Percentiles rank a stretch among this genome's conserved stretches.
Evolutionary conservation across 2,329 filamentous ascomycete genomes (phyloP).

Genomic region (Talaromyces verruculosus): DNA sequence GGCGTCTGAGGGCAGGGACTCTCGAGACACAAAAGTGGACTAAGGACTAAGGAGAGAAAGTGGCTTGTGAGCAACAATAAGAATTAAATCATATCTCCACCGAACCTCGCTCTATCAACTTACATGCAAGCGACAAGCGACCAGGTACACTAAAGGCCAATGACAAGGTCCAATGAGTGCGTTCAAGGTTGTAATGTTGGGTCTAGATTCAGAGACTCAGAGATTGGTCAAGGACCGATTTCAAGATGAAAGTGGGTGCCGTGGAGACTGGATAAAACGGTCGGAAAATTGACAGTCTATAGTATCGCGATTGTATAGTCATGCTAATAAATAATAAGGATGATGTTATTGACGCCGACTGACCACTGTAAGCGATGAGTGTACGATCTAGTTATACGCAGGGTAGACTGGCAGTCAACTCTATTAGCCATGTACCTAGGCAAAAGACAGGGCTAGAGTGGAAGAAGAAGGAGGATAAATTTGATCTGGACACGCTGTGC

Average conservation of each 20-base stretch:
- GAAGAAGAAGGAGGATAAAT: constrained; percentile 9
- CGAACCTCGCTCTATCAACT: background rate
- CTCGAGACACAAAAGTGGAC: background rate
- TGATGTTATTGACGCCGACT: background rate
- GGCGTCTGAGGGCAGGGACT: background rate
- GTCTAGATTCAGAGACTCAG: background rate
- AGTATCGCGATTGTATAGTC: background rate
- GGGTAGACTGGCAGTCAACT: background rate
- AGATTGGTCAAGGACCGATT: background rate
- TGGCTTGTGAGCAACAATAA: constrained; percentile 1
- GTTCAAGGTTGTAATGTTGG: background rate
- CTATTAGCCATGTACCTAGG: background rate
- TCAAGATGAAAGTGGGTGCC: constrained; percentile 2
- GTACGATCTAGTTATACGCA: background rate
- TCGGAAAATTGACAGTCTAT: background rate
- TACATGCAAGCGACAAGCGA: background rate
- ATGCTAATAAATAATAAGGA: background rate
- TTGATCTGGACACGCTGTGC: constrained; percentile 4
- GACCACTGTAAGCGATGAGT: background rate
- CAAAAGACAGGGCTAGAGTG: background rate
- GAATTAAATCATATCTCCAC: background rate
- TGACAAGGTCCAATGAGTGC: background rate
- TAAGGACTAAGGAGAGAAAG: background rate
- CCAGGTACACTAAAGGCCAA: background rate
- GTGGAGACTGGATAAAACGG: constrained; percentile 9